phyloP scores from a whole-genome alignment of 73 alveolate genomes.

The Paraurostyla sp. region DNA sequence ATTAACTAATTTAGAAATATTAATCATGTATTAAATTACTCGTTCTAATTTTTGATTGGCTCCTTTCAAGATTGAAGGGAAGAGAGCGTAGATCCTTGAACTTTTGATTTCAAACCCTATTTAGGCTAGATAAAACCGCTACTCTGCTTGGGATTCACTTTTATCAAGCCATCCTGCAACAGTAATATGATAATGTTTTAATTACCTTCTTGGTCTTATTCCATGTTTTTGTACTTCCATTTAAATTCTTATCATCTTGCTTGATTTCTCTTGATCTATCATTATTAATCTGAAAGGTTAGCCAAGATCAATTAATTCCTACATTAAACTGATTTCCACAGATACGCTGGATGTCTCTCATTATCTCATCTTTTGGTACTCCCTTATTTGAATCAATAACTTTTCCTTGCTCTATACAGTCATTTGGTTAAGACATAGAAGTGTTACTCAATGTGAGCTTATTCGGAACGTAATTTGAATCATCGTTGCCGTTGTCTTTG shows the following conservation, averaged over 20 bases:
- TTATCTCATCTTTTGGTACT: neutral
- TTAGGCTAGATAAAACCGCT: neutral
- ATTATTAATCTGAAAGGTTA: neutral
- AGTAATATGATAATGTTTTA: neutral
- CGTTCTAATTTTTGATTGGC: conserved; percentile 13
- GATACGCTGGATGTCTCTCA: neutral
- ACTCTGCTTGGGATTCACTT: neutral
- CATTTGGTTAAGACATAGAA: neutral
- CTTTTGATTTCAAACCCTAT: neutral
- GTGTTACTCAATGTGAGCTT: neutral
- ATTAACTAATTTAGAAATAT: neutral
- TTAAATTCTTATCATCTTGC: neutral
- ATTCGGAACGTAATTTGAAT: conserved; percentile 1
- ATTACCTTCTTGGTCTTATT: conserved; percentile 10
- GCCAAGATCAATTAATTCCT: neutral
- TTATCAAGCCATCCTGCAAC: neutral
- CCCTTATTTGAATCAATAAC: conserved; percentile 17
- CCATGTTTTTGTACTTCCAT: conserved; percentile 2
- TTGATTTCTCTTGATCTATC: neutral
- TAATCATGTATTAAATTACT: conserved; percentile 17
- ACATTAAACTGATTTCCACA: neutral
- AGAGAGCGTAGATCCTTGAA: neutral
- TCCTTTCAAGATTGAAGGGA: neutral
- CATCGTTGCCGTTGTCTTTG: neutral
- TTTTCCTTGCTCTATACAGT: neutral